Base-by-base conservation (phyloP, 345 rosid species). In the Cardiospermum halicacabum region DNA sequence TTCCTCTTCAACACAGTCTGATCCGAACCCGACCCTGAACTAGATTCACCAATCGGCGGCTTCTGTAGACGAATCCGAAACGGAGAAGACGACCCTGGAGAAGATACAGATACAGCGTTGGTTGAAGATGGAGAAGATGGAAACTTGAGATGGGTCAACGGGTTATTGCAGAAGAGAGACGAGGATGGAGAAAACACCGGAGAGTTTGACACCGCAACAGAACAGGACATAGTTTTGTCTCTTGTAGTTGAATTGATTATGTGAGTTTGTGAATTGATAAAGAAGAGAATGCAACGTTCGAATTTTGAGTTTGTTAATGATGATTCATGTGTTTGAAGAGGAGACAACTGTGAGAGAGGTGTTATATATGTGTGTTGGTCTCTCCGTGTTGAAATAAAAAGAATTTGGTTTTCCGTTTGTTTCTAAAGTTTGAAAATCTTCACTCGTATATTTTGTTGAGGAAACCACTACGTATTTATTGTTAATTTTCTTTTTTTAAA, bases 121-220 rank as follows among this genome's bases (percentile, higher is more conserved):
- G 39, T 34, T 7, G 39, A 34, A 7, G 39, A 5, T 11, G 75
- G 71, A 24, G 75, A 74, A 13, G 82, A 67, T 24, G 77, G 65
- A 47, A 72, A 64, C 69, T 80, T 84, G 43, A 79, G 74, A 75
- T 84, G 97, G 6, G 81, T 39, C 7, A 80, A 70, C 11, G 87
- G 39, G 0, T 77, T 83, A 87, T 72, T 84, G 84, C 72, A 73
- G 78, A 92, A 89, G 54, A 81, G 79, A 49, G 91, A 84, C 1
- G 91, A 66, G 0, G 96, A 80, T 1, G 97, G 90, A 0, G 96
- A 92, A 73, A 89, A 92, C 15, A 85, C 93, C 31, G 96, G 96
- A 3, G 98, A 89, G 31, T 70, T 89, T 2, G 89, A 73, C 3
- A 86, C 82, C 2, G 94, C 94, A 25, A 93, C 75, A 0, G 95